These are phyloP conservation scores for Sporopachydermia cereana DNA, from an alignment of 1,139 yeast species.

Conservation along the genomic window DNA sequence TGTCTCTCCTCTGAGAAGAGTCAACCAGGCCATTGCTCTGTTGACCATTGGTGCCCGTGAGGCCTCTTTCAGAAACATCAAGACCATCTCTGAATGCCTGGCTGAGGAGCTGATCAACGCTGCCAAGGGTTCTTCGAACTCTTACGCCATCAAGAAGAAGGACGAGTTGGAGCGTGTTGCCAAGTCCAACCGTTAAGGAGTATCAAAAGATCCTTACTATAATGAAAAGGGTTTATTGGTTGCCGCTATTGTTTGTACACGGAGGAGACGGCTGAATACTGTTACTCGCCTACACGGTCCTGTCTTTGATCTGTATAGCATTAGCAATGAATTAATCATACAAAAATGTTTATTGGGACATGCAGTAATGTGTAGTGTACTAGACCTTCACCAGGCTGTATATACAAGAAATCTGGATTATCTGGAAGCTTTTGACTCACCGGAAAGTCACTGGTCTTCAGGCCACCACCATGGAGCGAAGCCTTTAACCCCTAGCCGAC, in stretches of 20 bases:
- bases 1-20: conserved; percentile 99
- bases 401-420: not conserved
- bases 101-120: conserved; percentile 99
- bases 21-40: conserved; percentile 97
- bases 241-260: not conserved
- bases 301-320: not conserved
- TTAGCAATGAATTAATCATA: conserved; percentile 4
- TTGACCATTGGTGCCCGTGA: conserved; percentile 99
- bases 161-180: conserved; percentile 99
- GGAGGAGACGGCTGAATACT: too few species aligned
- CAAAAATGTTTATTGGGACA: too few species aligned
- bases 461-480: conserved; percentile 65
- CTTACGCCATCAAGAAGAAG: conserved; percentile 99
- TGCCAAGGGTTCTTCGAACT: conserved; percentile 99
- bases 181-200: conserved; percentile 95
- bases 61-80: conserved; percentile 99
- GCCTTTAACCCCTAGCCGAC: conserved; percentile 34
- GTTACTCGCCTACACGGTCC: too few species aligned
- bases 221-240: conserved; percentile 1
- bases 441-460: conserved; percentile 20
- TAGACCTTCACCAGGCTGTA: too few species aligned
- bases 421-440: too few species aligned
- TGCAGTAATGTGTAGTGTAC: too few species aligned
- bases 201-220: conserved; percentile 9
- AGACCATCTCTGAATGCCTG: conserved; percentile 99